phyloP scores from a whole-genome alignment of 768 basidiomycete species.

The Dendrothele bispora region DNA sequence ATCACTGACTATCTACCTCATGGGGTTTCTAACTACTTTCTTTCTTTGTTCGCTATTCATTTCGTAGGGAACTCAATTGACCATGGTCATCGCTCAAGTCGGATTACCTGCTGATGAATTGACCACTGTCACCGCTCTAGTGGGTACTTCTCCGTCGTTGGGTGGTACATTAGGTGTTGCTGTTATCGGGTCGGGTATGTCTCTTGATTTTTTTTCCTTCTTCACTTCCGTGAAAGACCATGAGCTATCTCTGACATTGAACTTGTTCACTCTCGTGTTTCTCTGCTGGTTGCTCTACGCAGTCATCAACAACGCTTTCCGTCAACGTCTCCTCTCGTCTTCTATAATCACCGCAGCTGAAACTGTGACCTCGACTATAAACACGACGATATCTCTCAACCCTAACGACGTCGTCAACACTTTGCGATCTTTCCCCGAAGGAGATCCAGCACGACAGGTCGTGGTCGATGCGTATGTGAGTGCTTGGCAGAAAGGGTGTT shows the following conservation, averaged over 20 bases:
- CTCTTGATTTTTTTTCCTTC: not conserved
- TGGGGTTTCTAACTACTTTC: not conserved
- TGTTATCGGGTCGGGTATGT: conserved; percentile 21
- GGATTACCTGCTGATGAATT: conserved; percentile 18
- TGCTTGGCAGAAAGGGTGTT: conserved; percentile 17
- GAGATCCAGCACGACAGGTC: conserved; percentile 1
- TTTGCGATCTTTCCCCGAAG: conserved; percentile 8
- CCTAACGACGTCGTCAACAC: conserved; percentile 18
- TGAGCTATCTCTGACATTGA: not conserved
- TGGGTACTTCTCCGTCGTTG: conserved; percentile 15
- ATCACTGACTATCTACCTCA: too few relatives aligned
- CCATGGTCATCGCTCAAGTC: conserved; percentile 21
- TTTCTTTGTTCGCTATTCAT: not conserved
- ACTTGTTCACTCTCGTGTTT: too few relatives aligned
- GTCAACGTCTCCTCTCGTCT: conserved; percentile 3
- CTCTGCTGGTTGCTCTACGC: not conserved
- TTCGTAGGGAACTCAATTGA: conserved; percentile 17
- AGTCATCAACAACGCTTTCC: conserved; percentile 23
- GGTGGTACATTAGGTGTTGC: conserved; percentile 22
- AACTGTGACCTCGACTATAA: not conserved
- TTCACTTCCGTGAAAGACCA: too few relatives aligned
- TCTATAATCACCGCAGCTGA: not conserved
- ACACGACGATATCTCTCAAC: conserved; percentile 10
- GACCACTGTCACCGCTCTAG: conserved; percentile 25
- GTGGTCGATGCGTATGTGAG: conserved; percentile 17